Evolutionary conservation across 108 stramenopile genomes (phyloP).

Genomic region (Cyclostephanos tholiformis): DNA sequence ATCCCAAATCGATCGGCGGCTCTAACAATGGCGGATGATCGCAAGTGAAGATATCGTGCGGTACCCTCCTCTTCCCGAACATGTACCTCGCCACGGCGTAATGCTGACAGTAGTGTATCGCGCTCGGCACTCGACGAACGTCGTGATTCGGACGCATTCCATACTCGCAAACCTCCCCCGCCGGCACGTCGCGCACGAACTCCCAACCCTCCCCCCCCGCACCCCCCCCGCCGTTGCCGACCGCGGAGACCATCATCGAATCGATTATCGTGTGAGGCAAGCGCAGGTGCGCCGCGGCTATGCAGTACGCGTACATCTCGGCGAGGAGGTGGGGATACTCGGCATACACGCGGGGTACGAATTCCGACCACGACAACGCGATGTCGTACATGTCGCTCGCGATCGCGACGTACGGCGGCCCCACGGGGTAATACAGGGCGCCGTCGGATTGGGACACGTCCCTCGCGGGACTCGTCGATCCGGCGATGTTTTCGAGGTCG

Average conservation of each 20-base stretch:
- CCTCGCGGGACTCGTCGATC: constrained; percentile 60
- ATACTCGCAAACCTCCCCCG: constrained; percentile 40
- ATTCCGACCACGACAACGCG: constrained; percentile 70
- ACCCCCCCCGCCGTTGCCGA: constrained; percentile 41
- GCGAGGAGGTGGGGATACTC: constrained; percentile 75
- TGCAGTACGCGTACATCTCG: constrained; percentile 81
- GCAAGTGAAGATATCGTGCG: constrained; percentile 65
- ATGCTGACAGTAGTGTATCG: constrained; percentile 67
- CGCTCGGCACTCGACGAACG: constrained; percentile 47
- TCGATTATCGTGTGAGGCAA: constrained; percentile 69
- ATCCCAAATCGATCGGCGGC: constrained; percentile 53
- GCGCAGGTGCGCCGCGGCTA: constrained; percentile 74
- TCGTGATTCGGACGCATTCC: constrained; percentile 34
- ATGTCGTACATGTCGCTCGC: constrained; percentile 78
- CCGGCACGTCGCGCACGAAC: constrained; percentile 50
- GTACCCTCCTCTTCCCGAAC: constrained; percentile 61
- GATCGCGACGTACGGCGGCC: constrained; percentile 92
- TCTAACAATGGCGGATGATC: constrained; percentile 58
- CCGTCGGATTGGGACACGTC: constrained; percentile 52
- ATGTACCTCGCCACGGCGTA: constrained; percentile 54
- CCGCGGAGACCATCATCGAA: constrained; percentile 69
- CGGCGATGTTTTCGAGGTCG: constrained; percentile 67
- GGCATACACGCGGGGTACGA: constrained; percentile 70
- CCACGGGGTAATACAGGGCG: constrained; percentile 64
- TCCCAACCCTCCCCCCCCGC: constrained; percentile 63